Conservation (phyloP, 2,329 filamentous ascomycete genomes). For the Chalaropsis ovoidea region DNA sequence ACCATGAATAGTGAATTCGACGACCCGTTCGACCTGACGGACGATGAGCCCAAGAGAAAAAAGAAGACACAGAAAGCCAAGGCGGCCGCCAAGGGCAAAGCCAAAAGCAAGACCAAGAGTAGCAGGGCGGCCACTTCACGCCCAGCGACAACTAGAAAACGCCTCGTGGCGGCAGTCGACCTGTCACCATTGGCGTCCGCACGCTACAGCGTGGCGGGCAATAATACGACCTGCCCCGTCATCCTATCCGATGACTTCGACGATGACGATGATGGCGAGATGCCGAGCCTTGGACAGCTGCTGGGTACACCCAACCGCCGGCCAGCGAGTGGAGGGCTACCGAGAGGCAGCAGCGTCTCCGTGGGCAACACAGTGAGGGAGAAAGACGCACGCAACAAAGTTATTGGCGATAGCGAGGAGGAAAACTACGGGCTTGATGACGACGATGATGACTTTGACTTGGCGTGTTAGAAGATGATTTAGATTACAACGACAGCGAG, state of each 20-base stretch:
- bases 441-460: conserved; percentile 19
- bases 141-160: not conserved
- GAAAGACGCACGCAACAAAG: not conserved
- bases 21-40: conserved; percentile 8
- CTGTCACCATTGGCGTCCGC: not conserved
- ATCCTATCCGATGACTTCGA: not conserved
- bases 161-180: conserved; percentile 3
- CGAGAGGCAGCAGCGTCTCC: not conserved
- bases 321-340: not conserved
- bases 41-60: conserved; percentile 13
- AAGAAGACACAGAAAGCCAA: conserved; percentile 12
- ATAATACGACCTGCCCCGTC: not conserved
- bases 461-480: conserved; percentile 8
- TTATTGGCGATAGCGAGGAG: conserved; percentile 18
- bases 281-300: conserved; percentile 10
- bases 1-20: conserved; percentile 6
- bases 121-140: not conserved
- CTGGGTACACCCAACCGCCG: not conserved
- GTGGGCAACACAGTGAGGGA: not conserved
- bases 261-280: conserved; percentile 4
- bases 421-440: conserved; percentile 22
- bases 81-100: not conserved
- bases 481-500: not conserved
- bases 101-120: not conserved
- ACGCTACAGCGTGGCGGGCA: not conserved